Conservation (phyloP, 805 yeast genomes). For the Schwanniomyces occidentalis region DNA sequence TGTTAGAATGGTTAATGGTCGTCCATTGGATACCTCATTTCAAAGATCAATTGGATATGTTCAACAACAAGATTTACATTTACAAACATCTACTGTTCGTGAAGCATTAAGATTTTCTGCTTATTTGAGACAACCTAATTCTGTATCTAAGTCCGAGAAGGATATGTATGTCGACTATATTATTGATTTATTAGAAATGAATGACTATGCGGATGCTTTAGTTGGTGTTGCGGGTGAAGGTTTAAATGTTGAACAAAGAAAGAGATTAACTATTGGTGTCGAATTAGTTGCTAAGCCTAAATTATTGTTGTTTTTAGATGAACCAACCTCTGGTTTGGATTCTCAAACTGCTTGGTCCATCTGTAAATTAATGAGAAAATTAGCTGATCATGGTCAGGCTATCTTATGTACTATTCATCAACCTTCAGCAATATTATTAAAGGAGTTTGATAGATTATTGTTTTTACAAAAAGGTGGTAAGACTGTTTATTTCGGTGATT, state of each 20-base stretch:
- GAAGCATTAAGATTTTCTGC: constrained; percentile 76
- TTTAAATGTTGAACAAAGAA: constrained; percentile 42
- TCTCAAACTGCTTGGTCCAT: constrained; percentile 46
- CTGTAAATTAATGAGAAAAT: constrained; percentile 40
- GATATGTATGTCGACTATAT: constrained; percentile 68
- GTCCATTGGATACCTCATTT: constrained; percentile 23
- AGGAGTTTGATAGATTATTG: constrained; percentile 73
- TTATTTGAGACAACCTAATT: constrained; percentile 64
- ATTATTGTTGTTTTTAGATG: constrained; percentile 40
- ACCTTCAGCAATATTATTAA: constrained; percentile 77
- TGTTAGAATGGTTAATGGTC: constrained; percentile 37
- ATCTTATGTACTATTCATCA: constrained; percentile 70
- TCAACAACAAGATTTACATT: constrained; percentile 78
- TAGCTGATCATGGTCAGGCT: constrained; percentile 43
- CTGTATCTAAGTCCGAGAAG: constrained; percentile 58
- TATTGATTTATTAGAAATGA: constrained; percentile 67
- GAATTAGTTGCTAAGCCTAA: constrained; percentile 43
- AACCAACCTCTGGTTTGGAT: constrained; percentile 46
- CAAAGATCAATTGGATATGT: constrained; percentile 66
- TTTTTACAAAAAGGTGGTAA: constrained; percentile 74
- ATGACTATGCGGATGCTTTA: constrained; percentile 70
- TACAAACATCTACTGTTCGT: constrained; percentile 67
- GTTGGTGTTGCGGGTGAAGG: constrained; percentile 77
- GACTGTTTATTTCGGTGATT: constrained; percentile 81
- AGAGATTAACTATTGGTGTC: constrained; percentile 42